phyloP scores from a whole-genome alignment of 306 rosid genomes.

The Dicorynia guianensis region DNA sequence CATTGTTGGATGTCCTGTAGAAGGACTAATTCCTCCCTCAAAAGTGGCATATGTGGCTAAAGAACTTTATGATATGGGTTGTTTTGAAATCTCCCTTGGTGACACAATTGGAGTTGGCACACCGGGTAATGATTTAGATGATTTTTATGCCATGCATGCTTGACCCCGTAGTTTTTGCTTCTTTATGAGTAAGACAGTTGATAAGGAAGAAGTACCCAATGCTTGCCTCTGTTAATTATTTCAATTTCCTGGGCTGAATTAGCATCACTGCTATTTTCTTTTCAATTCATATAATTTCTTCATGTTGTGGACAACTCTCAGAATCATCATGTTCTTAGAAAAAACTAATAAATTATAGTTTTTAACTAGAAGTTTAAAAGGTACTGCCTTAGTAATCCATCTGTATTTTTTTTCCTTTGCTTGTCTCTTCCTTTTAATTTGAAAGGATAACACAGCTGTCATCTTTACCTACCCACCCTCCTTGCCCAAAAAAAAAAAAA shows the following conservation, averaged over 20 bases:
- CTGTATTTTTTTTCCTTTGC: not conserved
- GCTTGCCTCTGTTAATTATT: not conserved
- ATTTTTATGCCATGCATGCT: constrained; percentile 1
- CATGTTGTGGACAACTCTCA: not conserved
- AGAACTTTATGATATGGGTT: constrained; percentile 89
- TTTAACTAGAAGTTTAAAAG: not conserved
- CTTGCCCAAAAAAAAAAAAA: not conserved
- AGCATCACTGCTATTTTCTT: not conserved
- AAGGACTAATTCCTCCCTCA: constrained; percentile 85
- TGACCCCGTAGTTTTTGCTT: not conserved
- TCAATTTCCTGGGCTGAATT: not conserved
- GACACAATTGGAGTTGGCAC: constrained; percentile 96
- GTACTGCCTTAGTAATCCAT: not conserved
- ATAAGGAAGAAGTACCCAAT: not conserved
- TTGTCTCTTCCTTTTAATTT: not conserved
- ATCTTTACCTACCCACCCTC: not conserved
- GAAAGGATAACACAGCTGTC: not conserved
- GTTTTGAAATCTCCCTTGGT: constrained; percentile 95
- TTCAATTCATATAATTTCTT: not conserved
- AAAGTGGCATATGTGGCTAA: constrained; percentile 91
- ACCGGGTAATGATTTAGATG: constrained; percentile 66
- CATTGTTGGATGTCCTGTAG: constrained; percentile 89
- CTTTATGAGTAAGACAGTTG: not conserved
- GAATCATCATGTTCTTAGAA: not conserved
- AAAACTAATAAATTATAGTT: not conserved